Evolutionary conservation across 2,329 filamentous ascomycete species (phyloP).

Genomic region (Talaromyces piceae): DNA sequence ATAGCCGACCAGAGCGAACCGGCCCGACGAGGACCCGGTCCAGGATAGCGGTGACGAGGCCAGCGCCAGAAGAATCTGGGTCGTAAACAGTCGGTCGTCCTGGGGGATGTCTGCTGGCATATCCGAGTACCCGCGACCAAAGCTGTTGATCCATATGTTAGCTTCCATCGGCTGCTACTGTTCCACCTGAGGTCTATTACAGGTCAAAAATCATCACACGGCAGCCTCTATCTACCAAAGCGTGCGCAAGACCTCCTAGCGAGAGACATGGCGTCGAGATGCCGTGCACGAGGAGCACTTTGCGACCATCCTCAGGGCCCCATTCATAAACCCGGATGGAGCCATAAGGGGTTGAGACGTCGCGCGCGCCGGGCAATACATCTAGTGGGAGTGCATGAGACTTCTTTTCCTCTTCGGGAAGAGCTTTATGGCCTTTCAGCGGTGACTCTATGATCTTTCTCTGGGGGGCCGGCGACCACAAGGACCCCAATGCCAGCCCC

Average conservation of each 20-base stretch:
- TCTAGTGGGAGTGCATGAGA: conserved; percentile 60
- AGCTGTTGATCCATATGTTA: conserved; percentile 17
- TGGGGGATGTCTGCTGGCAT: conserved; percentile 59
- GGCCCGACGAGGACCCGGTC: conserved; percentile 44
- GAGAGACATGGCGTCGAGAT: conserved; percentile 72
- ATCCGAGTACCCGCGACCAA: conserved; percentile 70
- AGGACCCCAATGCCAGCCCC: conserved; percentile 24
- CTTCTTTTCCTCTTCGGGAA: conserved; percentile 31
- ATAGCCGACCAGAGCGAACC: conserved; percentile 69
- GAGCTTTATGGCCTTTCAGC: conserved; percentile 24
- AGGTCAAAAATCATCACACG: conserved; percentile 71
- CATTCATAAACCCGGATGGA: conserved; percentile 70
- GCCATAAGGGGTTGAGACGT: conserved; percentile 58
- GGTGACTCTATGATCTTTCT: conserved; percentile 29
- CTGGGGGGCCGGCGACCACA: conserved; percentile 14
- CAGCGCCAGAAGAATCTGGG: conserved; percentile 64
- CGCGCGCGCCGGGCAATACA: conserved; percentile 54
- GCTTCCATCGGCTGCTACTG: neutral
- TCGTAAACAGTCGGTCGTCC: conserved; percentile 64
- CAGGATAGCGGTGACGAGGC: conserved; percentile 63
- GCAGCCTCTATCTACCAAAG: conserved; percentile 58
- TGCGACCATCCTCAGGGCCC: conserved; percentile 63
- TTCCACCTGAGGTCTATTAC: conserved; percentile 21
- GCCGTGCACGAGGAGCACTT: conserved; percentile 69
- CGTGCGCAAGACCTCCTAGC: conserved; percentile 58